Percentiles rank a stretch among this genome's conserved stretches.
Conservation (phyloP, 305 asterid genomes). For the Fraxinus nigra region DNA sequence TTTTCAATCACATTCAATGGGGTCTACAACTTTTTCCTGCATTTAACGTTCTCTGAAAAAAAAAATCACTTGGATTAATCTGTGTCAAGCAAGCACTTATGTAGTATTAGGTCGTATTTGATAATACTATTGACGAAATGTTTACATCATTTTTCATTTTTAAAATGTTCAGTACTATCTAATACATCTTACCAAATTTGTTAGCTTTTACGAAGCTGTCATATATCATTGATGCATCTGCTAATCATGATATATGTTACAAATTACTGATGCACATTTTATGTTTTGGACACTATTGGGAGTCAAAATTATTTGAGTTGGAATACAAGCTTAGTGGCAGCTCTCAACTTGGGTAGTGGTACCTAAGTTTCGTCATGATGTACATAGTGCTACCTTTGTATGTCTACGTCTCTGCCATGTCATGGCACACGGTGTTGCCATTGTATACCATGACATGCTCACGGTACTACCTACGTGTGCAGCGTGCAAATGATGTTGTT, state of each 20-base stretch:
- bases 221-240: background rate
- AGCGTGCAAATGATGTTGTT: background rate
- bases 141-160: background rate
- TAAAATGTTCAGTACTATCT: background rate
- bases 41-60: no score
- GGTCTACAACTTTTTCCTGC: background rate
- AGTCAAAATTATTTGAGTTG: background rate
- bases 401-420: background rate
- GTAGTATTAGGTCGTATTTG: background rate
- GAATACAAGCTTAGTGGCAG: background rate
- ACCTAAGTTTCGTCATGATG: background rate
- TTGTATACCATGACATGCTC: no score
- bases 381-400: background rate
- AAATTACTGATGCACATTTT: background rate
- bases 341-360: background rate
- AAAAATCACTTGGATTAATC: background rate
- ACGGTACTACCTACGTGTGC: background rate
- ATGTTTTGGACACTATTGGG: background rate
- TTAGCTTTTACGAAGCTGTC: background rate
- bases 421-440: background rate
- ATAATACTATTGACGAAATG: background rate
- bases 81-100: background rate
- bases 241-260: background rate
- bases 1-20: background rate
- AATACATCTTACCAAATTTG: background rate